Evolutionary conservation across 2,329 filamentous ascomycete genomes (phyloP), one percentile per base, ranked within the genome.

Genomic region (Scedosporium apiospermum): DNA sequence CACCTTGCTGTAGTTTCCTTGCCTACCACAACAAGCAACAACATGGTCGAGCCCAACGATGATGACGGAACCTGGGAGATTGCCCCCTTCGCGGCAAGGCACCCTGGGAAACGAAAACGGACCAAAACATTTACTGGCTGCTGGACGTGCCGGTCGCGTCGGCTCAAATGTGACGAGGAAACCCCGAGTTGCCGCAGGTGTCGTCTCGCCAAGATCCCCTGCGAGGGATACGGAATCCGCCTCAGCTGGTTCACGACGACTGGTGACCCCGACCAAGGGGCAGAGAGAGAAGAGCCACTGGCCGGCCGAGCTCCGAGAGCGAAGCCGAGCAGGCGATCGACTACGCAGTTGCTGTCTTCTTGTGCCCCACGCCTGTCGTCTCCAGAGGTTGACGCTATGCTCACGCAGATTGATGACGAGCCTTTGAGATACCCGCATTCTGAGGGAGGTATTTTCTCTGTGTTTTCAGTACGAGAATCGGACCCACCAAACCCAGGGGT

Each of bases 201-300:
- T 42, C 18, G 44, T 18, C 63, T 59, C 10, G 60, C 65, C n/a
- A 64, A 65, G 1, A 49, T 67, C 21, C n/a, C 59, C 12, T 68
- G 67, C 26, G 63, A 68, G 34, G 68, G 68, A 1, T 69, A 69
- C 41, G 66, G 63, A 6, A 46, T 68, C 5, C 64, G 66, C 6
- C 61, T 68, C 14, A 64, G 60, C 23, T 68, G 65, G 67, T 53
- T 66, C 1, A 62, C 59, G 7, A n/a, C 62, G 14, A 62, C 46
- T 12, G 60, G 30, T n/a, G 16, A 63, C 55, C 38, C 60, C 21
- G 7, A 53, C 59, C 23, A 63, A n/a, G 5, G 26, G 30, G 10
- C 23, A 41, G 42, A 30, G 5, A 14, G 62, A 26, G 16, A 2
- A 30, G 44, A 60, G 3, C 21, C 23, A 4, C 18, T 46, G 18